Evolutionary conservation across 2,329 filamentous ascomycete species (phyloP).

Genomic region (Arthrobotrys musiformis): DNA sequence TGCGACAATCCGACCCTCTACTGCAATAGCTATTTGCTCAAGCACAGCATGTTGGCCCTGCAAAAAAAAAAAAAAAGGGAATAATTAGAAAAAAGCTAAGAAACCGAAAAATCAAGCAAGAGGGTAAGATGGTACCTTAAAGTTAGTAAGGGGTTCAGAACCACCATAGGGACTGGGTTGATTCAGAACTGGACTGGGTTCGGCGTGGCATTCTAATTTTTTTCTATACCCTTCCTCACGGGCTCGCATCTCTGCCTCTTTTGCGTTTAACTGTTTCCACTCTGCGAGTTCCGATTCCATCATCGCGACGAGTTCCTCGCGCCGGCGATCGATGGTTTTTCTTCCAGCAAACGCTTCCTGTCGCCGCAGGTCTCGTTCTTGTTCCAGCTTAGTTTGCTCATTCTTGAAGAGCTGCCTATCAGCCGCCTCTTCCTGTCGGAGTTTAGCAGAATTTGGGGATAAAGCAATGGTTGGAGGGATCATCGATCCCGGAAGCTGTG

Average conservation of each 20-base stretch:
- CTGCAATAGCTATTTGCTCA: conserved; percentile 33
- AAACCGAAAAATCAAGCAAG: background rate
- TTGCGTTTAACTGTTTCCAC: background rate
- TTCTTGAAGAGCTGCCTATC: conserved; percentile 17
- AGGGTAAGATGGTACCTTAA: conserved; percentile 20
- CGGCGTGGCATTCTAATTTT: conserved; percentile 15
- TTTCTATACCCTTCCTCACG: conserved; percentile 29
- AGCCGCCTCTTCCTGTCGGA: conserved; percentile 27
- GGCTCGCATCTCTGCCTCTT: conserved; percentile 25
- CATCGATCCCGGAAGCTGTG: background rate
- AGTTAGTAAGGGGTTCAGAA: conserved; percentile 33
- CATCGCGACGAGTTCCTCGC: conserved; percentile 5
- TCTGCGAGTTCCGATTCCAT: background rate
- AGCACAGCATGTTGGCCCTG: conserved; percentile 42
- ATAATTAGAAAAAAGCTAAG: background rate
- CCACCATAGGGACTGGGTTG: conserved; percentile 45
- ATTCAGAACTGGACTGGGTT: conserved; percentile 28
- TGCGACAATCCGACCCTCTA: conserved; percentile 43
- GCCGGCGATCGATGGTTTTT: background rate
- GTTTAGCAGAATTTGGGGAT: conserved; percentile 27
- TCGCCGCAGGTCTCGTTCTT: conserved; percentile 9
- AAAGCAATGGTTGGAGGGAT: background rate
- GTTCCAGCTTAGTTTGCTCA: conserved; percentile 2
- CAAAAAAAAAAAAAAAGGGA: background rate
- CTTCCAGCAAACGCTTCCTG: background rate